A percentile compares a stretch with the other conserved stretches of the same genome.
Evolutionary conservation across 805 yeast species (phyloP).

Genomic region (Clavispora fructus): DNA sequence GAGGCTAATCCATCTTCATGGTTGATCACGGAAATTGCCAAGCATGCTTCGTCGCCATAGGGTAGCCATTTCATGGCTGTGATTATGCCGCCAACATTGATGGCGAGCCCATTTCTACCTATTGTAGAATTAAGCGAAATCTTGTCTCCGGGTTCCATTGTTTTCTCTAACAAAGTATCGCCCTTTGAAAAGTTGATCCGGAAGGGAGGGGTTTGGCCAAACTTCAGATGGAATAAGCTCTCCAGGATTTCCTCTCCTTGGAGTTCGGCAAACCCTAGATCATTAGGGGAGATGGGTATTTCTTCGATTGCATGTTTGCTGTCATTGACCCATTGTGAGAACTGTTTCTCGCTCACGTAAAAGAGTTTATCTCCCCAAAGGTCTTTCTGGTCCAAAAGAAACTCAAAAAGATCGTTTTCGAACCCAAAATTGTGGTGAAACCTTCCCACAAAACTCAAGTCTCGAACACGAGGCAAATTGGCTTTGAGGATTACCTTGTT

Average conservation of each 20-base stretch:
- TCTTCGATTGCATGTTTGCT: constrained; percentile 10
- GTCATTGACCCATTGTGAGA: constrained; percentile 16
- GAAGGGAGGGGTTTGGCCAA: constrained; percentile 13
- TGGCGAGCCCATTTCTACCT: constrained; percentile 32
- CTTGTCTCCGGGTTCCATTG: constrained; percentile 4
- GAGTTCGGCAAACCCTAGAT: constrained; percentile 6
- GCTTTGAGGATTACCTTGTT: constrained; percentile 11
- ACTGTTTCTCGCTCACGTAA: constrained; percentile 29
- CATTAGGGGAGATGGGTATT: constrained; percentile 6
- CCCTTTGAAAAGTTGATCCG: constrained; percentile 15
- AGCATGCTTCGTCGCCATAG: constrained; percentile 19
- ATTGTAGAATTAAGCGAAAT: constrained; percentile 10
- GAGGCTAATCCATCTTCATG: constrained; percentile 17
- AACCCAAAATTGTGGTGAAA: constrained; percentile 44
- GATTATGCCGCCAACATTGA: constrained; percentile 48
- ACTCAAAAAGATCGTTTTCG: constrained; percentile 38
- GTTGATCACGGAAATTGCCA: constrained; percentile 49
- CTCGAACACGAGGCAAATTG: constrained; percentile 12
- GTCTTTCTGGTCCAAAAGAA: constrained; percentile 40
- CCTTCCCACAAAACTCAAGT: constrained; percentile 19
- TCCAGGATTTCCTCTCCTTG: constrained; percentile 7
- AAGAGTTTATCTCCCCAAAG: constrained; percentile 48
- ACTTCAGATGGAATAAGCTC: constrained; percentile 16
- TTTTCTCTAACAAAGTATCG: constrained; percentile 1
- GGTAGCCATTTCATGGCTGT: constrained; percentile 53